Percentiles rank a stretch among this genome's conserved stretches.
phyloP scores from a whole-genome alignment of 768 basidiomycete species.

The Lepiota brunneoincarnata region DNA sequence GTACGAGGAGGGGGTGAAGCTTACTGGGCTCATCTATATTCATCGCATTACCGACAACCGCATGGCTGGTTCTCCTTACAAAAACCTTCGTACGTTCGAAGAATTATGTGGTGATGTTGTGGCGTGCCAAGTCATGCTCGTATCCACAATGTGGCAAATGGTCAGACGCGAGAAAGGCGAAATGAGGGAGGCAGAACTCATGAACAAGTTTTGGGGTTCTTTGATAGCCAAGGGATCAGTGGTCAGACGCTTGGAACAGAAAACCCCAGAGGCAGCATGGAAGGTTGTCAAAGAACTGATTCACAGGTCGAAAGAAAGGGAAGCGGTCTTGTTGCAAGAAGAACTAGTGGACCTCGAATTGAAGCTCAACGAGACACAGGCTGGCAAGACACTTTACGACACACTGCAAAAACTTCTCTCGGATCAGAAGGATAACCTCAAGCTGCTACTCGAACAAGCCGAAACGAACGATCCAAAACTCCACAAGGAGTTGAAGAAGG shows the following conservation, averaged over 20 bases:
- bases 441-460: not conserved
- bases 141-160: constrained; percentile 38
- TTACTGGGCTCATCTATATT: constrained; percentile 35
- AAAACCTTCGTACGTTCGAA: constrained; percentile 32
- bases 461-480: constrained; percentile 6
- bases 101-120: constrained; percentile 22
- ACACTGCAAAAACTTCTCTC: constrained; percentile 23
- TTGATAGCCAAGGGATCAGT: constrained; percentile 26
- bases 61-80: constrained; percentile 29
- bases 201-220: constrained; percentile 26
- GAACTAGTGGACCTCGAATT: constrained; percentile 28
- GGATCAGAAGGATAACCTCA: constrained; percentile 19
- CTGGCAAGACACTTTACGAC: constrained; percentile 25
- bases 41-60: constrained; percentile 38
- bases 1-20: constrained; percentile 20
- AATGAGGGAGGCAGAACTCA: constrained; percentile 26
- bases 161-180: constrained; percentile 18
- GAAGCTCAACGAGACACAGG: constrained; percentile 26
- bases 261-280: constrained; percentile 23
- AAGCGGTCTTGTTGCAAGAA: constrained; percentile 26
- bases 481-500: constrained; percentile 3
- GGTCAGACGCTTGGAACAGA: constrained; percentile 20
- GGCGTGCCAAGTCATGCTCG: constrained; percentile 29
- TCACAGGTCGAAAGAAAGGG: constrained; percentile 8
- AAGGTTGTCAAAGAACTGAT: constrained; percentile 22